Evolutionary conservation across 2,329 filamentous ascomycete genomes (phyloP).

Genomic region (Raffaelea arxii): DNA sequence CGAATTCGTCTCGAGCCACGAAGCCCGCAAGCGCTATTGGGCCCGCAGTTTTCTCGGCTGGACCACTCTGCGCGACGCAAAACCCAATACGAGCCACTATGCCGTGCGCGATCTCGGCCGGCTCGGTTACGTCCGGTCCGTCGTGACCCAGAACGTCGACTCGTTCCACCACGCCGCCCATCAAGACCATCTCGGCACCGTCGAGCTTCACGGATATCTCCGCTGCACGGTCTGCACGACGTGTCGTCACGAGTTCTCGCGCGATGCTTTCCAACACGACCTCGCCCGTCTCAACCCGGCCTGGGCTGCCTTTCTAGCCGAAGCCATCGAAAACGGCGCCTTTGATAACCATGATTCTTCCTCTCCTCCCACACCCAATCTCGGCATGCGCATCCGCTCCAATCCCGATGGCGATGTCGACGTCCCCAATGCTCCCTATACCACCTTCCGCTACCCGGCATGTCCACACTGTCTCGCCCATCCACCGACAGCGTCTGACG

Average conservation of each 20-base stretch:
- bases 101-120: conserved; percentile 64
- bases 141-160: conserved; percentile 96
- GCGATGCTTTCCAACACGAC: conserved; percentile 65
- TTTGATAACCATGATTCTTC: conserved; percentile 67
- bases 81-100: conserved; percentile 69
- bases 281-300: conserved; percentile 73
- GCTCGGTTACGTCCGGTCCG: conserved; percentile 61
- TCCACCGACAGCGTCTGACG: conserved; percentile 45
- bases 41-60: conserved; percentile 89
- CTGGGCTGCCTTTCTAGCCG: conserved; percentile 68
- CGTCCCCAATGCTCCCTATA: conserved; percentile 76
- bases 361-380: conserved; percentile 27
- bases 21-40: conserved; percentile 89
- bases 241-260: conserved; percentile 62
- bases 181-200: conserved; percentile 54
- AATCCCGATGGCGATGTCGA: conserved; percentile 96
- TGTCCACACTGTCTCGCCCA: conserved; percentile 69
- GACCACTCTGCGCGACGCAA: conserved; percentile 69
- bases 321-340: conserved; percentile 64
- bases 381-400: conserved; percentile 45
- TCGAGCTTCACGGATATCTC: conserved; percentile 89
- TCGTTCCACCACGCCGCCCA: conserved; percentile 80
- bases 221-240: conserved; percentile 71
- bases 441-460: conserved; percentile 81
- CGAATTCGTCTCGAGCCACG: conserved; percentile 76